These are phyloP conservation scores for Ballota nigra DNA, from an alignment of 257 asterid species.

Conservation along the genomic window DNA sequence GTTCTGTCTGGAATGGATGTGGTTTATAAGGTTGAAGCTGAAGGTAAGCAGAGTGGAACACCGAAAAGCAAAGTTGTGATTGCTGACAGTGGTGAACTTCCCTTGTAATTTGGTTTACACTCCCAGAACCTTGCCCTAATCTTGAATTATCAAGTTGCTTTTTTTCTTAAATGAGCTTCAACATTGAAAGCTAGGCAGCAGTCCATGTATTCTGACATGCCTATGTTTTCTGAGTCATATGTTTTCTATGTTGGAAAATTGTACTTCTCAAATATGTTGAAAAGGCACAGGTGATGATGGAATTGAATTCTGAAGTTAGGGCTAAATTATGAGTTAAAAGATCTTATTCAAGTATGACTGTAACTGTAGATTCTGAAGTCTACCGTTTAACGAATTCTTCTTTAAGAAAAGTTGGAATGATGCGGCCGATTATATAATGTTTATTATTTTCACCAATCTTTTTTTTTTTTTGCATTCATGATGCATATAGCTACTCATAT, in stretches of 20 bases:
- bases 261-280: neutral
- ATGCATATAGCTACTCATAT: no score
- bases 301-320: neutral
- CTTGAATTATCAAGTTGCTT: neutral
- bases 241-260: neutral
- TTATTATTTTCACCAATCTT: no score
- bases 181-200: neutral
- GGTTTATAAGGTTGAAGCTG: constrained; percentile 95
- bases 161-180: neutral
- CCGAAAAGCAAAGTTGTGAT: constrained; percentile 77
- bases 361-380: neutral
- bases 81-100: constrained; percentile 84
- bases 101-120: constrained; percentile 31
- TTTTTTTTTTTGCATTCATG: no score
- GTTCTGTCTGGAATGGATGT: constrained; percentile 96
- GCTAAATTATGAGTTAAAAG: neutral
- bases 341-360: neutral
- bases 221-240: no score
- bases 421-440: neutral
- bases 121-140: neutral
- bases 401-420: neutral
- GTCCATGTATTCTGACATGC: neutral
- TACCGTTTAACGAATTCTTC: neutral
- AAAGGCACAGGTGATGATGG: neutral
- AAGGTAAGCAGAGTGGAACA: constrained; percentile 77